Conservation (phyloP, 495 filamentous ascomycete species). For the Xylaria sp. region DNA sequence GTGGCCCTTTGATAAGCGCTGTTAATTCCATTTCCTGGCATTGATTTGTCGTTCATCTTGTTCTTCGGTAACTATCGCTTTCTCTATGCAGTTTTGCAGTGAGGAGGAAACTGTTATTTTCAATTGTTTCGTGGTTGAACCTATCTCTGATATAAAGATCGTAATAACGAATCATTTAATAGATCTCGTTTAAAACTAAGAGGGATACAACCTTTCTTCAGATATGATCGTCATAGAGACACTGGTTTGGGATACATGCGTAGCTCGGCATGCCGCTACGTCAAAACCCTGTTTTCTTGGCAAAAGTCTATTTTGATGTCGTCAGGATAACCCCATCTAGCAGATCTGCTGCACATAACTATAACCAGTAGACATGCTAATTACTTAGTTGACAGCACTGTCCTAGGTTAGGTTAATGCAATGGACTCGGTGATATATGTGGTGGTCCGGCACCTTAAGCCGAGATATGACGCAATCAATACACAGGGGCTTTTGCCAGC, state of each 20-base stretch:
- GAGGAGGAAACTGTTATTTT: neutral
- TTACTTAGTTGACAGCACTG: neutral
- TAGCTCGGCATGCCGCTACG: neutral
- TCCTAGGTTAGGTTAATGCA: neutral
- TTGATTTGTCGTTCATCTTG: neutral
- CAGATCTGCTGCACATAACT: neutral
- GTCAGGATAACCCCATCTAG: constrained; percentile 4
- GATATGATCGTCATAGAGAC: neutral
- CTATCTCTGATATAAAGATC: neutral
- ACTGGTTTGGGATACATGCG: neutral
- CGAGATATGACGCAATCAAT: constrained; percentile 22
- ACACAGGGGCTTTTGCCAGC: neutral
- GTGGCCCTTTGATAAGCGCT: neutral
- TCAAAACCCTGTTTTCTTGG: constrained; percentile 24
- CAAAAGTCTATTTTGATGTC: constrained; percentile 17
- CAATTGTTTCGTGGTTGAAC: neutral
- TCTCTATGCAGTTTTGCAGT: neutral
- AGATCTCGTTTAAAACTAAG: neutral
- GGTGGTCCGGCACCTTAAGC: neutral
- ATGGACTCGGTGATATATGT: neutral
- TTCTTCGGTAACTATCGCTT: neutral
- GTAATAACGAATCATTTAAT: neutral
- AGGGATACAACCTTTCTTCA: neutral
- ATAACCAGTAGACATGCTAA: neutral
- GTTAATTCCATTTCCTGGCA: neutral